Evolutionary conservation across 108 stramenopile species (phyloP).

Genomic region (Discostella stelligeroides): DNA sequence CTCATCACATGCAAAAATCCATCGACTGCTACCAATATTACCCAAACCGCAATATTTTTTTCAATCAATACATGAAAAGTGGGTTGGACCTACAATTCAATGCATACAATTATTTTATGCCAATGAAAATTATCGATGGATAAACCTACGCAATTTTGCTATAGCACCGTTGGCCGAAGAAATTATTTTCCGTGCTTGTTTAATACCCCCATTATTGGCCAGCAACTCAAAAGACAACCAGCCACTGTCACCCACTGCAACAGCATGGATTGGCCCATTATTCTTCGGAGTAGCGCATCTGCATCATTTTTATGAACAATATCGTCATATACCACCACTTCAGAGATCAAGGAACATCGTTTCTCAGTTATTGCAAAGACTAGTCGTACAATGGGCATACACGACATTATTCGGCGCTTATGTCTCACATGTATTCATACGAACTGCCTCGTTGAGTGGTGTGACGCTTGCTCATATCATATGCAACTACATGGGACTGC

Average conservation of each 20-base stretch:
- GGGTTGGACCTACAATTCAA: conserved; percentile 18
- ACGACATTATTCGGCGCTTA: conserved; percentile 85
- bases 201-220: conserved; percentile 60
- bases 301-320: conserved; percentile 63
- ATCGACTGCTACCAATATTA: conserved; percentile 14
- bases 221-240: conserved; percentile 14
- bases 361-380: conserved; percentile 10
- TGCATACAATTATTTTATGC: conserved; percentile 22
- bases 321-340: conserved; percentile 15
- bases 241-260: conserved; percentile 21
- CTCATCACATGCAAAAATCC: conserved; percentile 8
- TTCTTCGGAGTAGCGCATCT: conserved; percentile 87
- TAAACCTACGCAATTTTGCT: conserved; percentile 55
- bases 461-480: conserved; percentile 65
- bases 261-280: conserved; percentile 62
- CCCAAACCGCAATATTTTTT: conserved; percentile 22
- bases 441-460: conserved; percentile 63
- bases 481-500: conserved; percentile 87
- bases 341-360: conserved; percentile 6
- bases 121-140: conserved; percentile 51
- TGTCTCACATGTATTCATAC: conserved; percentile 65
- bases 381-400: conserved; percentile 70
- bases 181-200: conserved; percentile 78
- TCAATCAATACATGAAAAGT: conserved; percentile 13
- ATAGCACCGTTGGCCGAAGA: conserved; percentile 83